Evolutionary conservation across 2,329 filamentous ascomycete genomes (phyloP).

Genomic region (Polychaeton citri): DNA sequence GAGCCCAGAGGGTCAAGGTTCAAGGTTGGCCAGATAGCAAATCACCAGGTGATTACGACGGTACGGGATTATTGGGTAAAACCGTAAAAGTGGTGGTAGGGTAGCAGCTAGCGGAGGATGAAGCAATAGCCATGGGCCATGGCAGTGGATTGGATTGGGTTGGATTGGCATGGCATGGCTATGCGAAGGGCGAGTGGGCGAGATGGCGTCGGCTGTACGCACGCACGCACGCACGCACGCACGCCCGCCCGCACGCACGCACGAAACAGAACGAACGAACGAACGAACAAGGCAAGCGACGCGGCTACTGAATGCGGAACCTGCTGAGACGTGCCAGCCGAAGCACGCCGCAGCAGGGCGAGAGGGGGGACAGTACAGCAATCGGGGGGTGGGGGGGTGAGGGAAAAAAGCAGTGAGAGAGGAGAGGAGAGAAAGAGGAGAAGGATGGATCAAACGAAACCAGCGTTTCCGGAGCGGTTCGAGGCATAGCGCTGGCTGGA

Average conservation of each 20-base stretch:
- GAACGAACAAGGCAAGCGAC: neutral
- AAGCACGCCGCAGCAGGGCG: neutral
- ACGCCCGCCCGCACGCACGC: neutral
- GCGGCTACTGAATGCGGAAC: neutral
- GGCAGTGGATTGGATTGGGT: too few relatives aligned
- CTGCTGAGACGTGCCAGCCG: too few relatives aligned
- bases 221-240: neutral
- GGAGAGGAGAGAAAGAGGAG: neutral
- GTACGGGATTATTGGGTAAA: neutral
- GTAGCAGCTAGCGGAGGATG: neutral
- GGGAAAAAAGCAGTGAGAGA: neutral
- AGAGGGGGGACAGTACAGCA: neutral
- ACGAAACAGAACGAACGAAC: neutral
- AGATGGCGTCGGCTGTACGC: neutral
- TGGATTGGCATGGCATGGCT: too few relatives aligned
- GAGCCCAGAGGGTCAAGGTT: neutral
- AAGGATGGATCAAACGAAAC: neutral
- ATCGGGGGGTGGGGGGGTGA: neutral
- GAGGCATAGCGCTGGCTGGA: neutral
- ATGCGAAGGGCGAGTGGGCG: neutral
- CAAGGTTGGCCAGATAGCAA: neutral
- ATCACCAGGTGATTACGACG: neutral
- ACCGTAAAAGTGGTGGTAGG: neutral
- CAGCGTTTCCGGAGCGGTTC: neutral
- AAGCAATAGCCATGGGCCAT: neutral